Conservation (phyloP, 1,284 basidiomycete species). For the Malassezia equina region DNA sequence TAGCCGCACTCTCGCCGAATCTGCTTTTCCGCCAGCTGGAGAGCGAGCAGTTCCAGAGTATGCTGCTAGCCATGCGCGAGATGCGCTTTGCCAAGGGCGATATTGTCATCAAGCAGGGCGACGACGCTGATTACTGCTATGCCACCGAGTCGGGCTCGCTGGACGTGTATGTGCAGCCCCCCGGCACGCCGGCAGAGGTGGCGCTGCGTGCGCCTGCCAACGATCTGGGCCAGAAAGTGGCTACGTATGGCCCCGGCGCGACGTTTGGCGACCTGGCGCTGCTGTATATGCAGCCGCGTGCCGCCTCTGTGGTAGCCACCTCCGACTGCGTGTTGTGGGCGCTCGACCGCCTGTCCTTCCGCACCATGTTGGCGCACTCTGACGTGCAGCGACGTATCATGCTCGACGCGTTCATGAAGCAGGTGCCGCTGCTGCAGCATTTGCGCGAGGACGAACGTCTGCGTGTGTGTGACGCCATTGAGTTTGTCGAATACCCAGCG, state of each 20-base stretch:
- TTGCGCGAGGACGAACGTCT: slow-evolving; percentile 77
- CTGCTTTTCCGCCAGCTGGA: slow-evolving; percentile 93
- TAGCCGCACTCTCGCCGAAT: slow-evolving; percentile 72
- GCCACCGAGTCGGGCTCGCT: slow-evolving; percentile 83
- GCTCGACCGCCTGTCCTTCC: slow-evolving; percentile 91
- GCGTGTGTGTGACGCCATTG: slow-evolving; percentile 91
- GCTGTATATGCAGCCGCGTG: slow-evolving; percentile 94
- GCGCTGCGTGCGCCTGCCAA: slow-evolving; percentile 7
- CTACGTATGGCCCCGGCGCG: slow-evolving; percentile 71
- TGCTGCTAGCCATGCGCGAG: slow-evolving; percentile 92
- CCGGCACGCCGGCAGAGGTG: slow-evolving; percentile 19
- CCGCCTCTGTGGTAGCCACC: slow-evolving; percentile 80
- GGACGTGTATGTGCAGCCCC: slow-evolving; percentile 67
- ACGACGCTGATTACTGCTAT: slow-evolving; percentile 94
- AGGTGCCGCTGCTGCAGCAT: slow-evolving; percentile 77
- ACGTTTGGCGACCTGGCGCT: slow-evolving; percentile 93
- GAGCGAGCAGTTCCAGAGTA: slow-evolving; percentile 85
- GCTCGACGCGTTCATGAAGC: slow-evolving; percentile 87
- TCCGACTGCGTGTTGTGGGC: slow-evolving; percentile 79
- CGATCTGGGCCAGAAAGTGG: slow-evolving; percentile 43
- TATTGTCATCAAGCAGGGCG: slow-evolving; percentile 88
- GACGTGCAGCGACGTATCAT: slow-evolving; percentile 65
- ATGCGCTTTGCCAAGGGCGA: slow-evolving; percentile 62
- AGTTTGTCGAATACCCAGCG: slow-evolving; percentile 68
- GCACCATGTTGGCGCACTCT: slow-evolving; percentile 67